Conservation (phyloP, 352 stramenopile species). For the Pythium utonaiense region DNA sequence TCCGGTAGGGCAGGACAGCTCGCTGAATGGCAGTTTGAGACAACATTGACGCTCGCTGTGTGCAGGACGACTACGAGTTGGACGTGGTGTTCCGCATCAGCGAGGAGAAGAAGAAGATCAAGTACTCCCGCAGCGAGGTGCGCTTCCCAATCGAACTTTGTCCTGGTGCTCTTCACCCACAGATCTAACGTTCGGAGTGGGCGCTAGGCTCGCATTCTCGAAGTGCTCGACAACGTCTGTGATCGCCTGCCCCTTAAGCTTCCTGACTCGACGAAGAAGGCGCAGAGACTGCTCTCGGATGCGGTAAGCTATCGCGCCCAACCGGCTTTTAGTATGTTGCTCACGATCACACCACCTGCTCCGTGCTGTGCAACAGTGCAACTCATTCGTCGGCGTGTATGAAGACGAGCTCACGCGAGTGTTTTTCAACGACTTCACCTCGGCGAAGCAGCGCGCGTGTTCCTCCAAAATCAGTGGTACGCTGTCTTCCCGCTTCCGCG, state of each 20-base stretch:
- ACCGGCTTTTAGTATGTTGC: too few relatives aligned
- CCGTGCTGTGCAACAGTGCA: slow-evolving; percentile 49
- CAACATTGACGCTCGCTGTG: neutral
- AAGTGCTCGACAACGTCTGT: slow-evolving; percentile 79
- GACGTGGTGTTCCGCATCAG: slow-evolving; percentile 85
- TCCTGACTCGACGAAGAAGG: slow-evolving; percentile 36
- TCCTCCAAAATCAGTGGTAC: slow-evolving; percentile 43
- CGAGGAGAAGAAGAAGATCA: slow-evolving; percentile 85
- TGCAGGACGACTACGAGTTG: slow-evolving; percentile 75
- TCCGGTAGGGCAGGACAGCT: slow-evolving; percentile 20
- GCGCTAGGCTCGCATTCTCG: slow-evolving; percentile 67
- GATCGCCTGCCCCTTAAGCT: slow-evolving; percentile 43
- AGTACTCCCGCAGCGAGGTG: slow-evolving; percentile 78
- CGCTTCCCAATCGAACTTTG: too few relatives aligned
- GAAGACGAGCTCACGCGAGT: slow-evolving; percentile 72
- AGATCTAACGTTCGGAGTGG: neutral
- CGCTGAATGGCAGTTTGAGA: neutral
- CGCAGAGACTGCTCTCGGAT: slow-evolving; percentile 52
- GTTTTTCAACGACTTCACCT: slow-evolving; percentile 79
- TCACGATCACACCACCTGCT: too few relatives aligned
- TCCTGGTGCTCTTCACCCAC: too few relatives aligned
- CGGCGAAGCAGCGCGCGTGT: slow-evolving; percentile 63
- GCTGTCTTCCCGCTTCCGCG: neutral
- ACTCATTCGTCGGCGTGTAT: slow-evolving; percentile 72
- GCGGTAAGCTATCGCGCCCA: too few relatives aligned